phyloP scores from a whole-genome alignment of 495 filamentous ascomycete genomes.

The Hypoxylon crocopeplum region DNA sequence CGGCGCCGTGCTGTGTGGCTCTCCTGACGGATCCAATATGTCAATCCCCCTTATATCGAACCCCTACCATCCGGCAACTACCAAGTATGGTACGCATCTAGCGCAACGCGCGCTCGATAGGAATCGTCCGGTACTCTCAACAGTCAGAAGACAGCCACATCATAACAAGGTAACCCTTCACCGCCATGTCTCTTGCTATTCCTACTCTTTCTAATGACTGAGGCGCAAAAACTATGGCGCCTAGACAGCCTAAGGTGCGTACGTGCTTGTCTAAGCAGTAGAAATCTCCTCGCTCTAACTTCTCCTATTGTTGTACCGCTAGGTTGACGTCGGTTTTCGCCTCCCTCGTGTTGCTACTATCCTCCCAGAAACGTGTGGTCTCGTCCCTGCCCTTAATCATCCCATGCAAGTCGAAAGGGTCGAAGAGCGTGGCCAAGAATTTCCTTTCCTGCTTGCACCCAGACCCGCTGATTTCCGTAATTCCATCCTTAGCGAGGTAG shows the following conservation, averaged over 20 bases:
- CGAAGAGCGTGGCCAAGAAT: constrained; percentile 63
- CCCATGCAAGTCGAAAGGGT: constrained; percentile 72
- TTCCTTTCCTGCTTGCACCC: constrained; percentile 65
- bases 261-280: not conserved
- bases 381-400: constrained; percentile 59
- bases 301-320: no score
- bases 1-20: no score
- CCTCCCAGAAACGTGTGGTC: constrained; percentile 64
- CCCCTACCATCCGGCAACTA: no score
- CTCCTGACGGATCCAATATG: constrained; percentile 1
- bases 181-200: no score
- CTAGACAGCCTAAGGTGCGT: not conserved
- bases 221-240: not conserved
- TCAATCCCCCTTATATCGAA: constrained; percentile 9
- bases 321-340: not conserved
- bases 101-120: no score
- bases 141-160: no score
- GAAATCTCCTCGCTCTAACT: no score
- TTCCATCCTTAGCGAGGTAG: constrained; percentile 69
- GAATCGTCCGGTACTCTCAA: no score
- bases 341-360: constrained; percentile 9
- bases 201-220: not conserved
- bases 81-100: no score
- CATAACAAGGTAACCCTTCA: no score
- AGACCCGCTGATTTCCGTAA: constrained; percentile 68